A percentile compares a stretch with the other conserved stretches of the same genome.
phyloP scores from a whole-genome alignment of 2,329 filamentous ascomycete genomes.

The Davidsoniella eucalypti region DNA sequence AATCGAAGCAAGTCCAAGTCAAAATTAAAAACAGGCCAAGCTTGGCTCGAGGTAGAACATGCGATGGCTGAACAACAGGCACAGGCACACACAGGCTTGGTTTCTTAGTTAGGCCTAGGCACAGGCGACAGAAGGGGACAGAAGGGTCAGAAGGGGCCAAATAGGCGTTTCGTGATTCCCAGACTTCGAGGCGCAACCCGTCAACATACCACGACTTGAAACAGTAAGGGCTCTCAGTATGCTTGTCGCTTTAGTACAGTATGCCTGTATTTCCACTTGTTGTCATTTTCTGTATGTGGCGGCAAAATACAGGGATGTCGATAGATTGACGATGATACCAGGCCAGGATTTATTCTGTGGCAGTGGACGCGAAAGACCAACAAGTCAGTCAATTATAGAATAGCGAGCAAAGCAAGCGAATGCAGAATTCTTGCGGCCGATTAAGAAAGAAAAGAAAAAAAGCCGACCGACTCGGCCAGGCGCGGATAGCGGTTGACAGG shows the following conservation, averaged over 20 bases:
- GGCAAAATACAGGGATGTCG: background rate
- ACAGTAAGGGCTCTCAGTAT: conserved; percentile 1
- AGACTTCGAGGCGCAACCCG: conserved; percentile 2
- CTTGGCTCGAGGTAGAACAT: background rate
- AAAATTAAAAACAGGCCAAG: background rate
- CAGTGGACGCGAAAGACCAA: no score
- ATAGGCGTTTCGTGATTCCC: conserved; percentile 5
- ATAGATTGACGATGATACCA: no score
- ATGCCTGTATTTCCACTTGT: no score
- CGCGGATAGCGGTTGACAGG: no score
- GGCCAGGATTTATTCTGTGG: no score
- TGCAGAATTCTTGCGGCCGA: no score
- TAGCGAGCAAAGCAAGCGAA: no score
- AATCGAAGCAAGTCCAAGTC: background rate
- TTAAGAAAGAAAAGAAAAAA: no score
- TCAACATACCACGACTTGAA: conserved; percentile 7
- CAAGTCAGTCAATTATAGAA: no score
- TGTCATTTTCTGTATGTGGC: background rate
- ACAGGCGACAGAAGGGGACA: background rate
- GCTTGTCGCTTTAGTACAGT: no score
- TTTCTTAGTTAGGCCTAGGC: background rate
- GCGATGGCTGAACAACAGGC: background rate
- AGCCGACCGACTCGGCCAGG: no score
- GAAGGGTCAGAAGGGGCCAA: background rate
- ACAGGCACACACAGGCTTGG: background rate